phyloP scores from a whole-genome alignment of 2,329 filamentous ascomycete species.

The Arthroderma sp. region DNA sequence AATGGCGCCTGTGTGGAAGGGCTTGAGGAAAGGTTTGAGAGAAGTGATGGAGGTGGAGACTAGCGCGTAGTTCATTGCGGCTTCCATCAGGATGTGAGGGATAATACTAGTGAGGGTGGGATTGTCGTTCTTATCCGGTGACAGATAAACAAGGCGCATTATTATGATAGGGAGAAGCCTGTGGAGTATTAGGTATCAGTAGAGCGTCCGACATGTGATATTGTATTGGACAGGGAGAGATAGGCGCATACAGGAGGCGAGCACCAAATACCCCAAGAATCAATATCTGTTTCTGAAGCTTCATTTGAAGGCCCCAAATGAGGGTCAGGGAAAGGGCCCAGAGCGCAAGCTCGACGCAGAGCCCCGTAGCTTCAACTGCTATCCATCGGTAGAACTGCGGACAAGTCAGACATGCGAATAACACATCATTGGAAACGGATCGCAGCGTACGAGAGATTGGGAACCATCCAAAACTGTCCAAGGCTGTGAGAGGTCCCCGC shows the following conservation, averaged over 20 bases:
- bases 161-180: constrained; percentile 2
- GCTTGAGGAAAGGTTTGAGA: constrained; percentile 7
- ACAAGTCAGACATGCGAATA: background rate
- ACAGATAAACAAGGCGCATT: constrained; percentile 1
- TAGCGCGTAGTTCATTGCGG: constrained; percentile 1
- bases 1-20: constrained; percentile 5
- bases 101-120: background rate
- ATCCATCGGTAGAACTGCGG: constrained; percentile 3
- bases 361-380: constrained; percentile 1
- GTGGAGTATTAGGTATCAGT: background rate
- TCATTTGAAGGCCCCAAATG: constrained; percentile 7
- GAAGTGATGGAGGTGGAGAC: constrained; percentile 4
- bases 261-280: constrained; percentile 5
- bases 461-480: constrained; percentile 6
- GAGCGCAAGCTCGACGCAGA: constrained; percentile 4
- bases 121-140: background rate
- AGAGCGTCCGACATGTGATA: background rate
- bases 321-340: constrained; percentile 6
- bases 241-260: constrained; percentile 4
- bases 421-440: background rate
- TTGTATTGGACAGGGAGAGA: background rate
- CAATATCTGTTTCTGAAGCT: constrained; percentile 1
- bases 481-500: constrained; percentile 2
- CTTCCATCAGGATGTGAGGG: constrained; percentile 4
- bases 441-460: constrained; percentile 3